Percentiles rank a stretch among this genome's conserved stretches.
These are phyloP conservation scores for Geotrichum citri-aurantii DNA, from an alignment of 1,139 yeast species.

Conservation along the genomic window DNA sequence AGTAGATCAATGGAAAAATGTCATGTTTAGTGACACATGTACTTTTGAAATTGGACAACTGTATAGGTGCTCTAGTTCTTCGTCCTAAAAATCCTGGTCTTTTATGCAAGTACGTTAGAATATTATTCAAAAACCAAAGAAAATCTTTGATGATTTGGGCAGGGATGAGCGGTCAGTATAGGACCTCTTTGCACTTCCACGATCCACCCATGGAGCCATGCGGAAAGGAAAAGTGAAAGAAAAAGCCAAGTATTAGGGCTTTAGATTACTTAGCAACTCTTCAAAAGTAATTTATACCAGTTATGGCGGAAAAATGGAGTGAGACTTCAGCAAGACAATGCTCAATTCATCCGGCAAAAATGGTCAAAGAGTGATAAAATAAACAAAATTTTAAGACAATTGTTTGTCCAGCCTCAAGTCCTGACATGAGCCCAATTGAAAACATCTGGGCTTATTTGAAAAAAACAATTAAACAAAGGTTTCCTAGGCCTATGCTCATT, in stretches of 20 bases:
- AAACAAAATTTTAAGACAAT: not conserved
- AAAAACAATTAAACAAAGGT: no score
- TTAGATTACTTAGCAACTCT: not conserved
- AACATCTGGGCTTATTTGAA: not conserved
- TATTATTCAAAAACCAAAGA: no score
- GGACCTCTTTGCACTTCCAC: not conserved
- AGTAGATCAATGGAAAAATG: not conserved
- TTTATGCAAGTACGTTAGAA: no score
- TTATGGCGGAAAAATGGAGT: not conserved
- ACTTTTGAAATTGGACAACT: not conserved
- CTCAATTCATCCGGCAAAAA: not conserved
- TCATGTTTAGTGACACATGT: not conserved
- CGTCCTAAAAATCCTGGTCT: not conserved
- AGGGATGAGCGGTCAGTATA: not conserved
- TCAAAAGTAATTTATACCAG: not conserved
- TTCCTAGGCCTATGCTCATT: not conserved
- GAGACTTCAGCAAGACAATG: not conserved
- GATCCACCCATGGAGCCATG: not conserved
- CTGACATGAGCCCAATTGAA: not conserved
- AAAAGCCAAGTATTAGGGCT: no score
- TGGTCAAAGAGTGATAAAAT: not conserved
- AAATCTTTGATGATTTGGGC: not conserved
- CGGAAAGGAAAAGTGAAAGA: not conserved
- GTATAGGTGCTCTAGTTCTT: no score
- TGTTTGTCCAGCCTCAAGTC: not conserved